These are phyloP conservation scores for Lactifluus subvellereus DNA, from an alignment of 768 basidiomycete species.

Conservation along the genomic window DNA sequence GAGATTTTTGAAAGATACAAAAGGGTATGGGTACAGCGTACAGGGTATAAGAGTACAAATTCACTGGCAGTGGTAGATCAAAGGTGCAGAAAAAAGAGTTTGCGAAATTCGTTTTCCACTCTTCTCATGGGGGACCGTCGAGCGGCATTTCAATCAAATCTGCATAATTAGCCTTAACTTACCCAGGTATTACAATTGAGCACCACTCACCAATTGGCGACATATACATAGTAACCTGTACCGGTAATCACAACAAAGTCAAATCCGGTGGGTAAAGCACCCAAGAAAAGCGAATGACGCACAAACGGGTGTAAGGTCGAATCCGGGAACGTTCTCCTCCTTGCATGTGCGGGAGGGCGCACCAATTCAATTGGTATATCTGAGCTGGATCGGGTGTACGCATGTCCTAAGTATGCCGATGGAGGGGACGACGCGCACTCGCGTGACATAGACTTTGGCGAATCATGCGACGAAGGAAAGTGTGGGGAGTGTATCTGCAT, in stretches of 20 bases:
- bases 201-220: constrained; percentile 35
- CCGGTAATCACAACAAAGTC: background rate
- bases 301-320: constrained; percentile 31
- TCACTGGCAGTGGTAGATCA: background rate
- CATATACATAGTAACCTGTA: constrained; percentile 35
- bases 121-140: background rate
- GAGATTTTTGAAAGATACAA: background rate
- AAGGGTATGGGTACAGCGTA: background rate
- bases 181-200: background rate
- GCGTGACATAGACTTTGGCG: background rate
- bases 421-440: constrained; percentile 2
- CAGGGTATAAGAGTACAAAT: background rate
- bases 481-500: background rate
- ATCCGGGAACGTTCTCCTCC: constrained; percentile 9
- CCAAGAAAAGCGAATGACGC: constrained; percentile 12
- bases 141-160: constrained; percentile 12
- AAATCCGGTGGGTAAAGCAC: background rate
- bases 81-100: background rate
- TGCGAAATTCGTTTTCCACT: background rate
- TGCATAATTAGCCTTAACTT: background rate
- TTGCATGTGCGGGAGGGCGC: background rate
- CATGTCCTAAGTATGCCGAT: background rate
- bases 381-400: background rate
- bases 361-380: constrained; percentile 4
- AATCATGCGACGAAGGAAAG: background rate